Base-by-base conservation (phyloP, 1,284 basidiomycete species). In the Pseudozyma thailandica region DNA sequence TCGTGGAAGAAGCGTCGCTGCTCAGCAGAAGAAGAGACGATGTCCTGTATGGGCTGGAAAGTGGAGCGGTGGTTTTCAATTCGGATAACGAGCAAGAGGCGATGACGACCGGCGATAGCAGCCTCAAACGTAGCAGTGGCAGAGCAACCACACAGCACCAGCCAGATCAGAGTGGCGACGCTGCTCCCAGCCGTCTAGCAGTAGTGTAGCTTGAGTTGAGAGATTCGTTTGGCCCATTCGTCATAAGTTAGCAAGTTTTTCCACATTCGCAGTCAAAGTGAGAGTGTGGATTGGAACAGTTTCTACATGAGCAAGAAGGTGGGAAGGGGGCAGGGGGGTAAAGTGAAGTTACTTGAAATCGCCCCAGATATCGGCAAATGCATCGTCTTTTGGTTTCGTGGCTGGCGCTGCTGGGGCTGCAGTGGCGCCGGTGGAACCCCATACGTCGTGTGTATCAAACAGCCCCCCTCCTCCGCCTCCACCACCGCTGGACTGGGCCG, bases 351-450 rank as follows among this genome's bases (percentile, higher is more conserved):
- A 79, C 65, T 77, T 78, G 64, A 80, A 81, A 33, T 81, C 79
- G 39, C 78, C 79, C 80, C 80, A 82, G 47, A 82, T 81, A 54
- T 82, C 77, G n/a, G 80, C 75, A 48, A 81, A 81, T 0, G 76
- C 79, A 45, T 79, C 80, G n/a, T 77, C 61, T 47, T 77, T 75
- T 35, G 54, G 39, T 20, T 33, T 46, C 9, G 38, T 27, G 12
- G 56, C n/a, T 7, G 55, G 12, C 13, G 39, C 35, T 41, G 42
- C 7, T 5, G 52, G 13, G n/a, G 39, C 33, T 41, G 38, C 5
- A 23, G 35, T n/a, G 16, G 27, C 38, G 25, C 31, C 46, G 30
- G 43, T 35, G 2, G 50, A 41, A 15, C 74, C 70, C 78, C 78
- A 79, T 1, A 79, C 72, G 41, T 79, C 75, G 25, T 78, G 74